Base-by-base conservation (phyloP, 1,284 basidiomycete genomes). In the Paramarasmius palmivorus region DNA sequence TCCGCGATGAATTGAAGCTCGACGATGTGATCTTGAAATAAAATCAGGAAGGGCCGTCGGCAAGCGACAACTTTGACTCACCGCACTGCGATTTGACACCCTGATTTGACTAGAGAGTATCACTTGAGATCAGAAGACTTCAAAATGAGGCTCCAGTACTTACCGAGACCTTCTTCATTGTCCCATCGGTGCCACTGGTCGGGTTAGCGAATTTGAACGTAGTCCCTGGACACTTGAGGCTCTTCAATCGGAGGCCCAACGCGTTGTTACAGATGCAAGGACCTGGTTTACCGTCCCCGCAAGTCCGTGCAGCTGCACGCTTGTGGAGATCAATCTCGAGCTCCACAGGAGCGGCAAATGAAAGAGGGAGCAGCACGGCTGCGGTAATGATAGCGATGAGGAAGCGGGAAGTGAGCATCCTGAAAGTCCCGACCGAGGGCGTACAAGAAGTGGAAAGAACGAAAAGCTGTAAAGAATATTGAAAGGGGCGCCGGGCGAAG, bases 1-100 rank as follows among this genome's bases (percentile, higher is more conserved):
- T 56, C 38, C 12, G 50, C 49, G 15, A 56, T 52, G 54, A 56
- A 56, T 32, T 56, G 54, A 6, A 56, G 32, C 39, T 56, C 54
- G n/a, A 56, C 54, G 14, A 56, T 52, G 12, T 42, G 41, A 23
- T 42, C 37, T 38, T 4, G 12, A 4, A 14, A 14, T n/a, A 4
- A 4, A 14, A 19, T 38, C n/a, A 38, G 37, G 20, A 14, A 4
- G 20, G 20, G 37, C 37, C 12, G n/a, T n/a, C 37, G n/a, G 12
- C 37, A 38, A 6, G n/a, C n/a, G 12, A 38, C 37, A 4, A n/a
- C 37, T 38, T 38, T 38, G 12, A n/a, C 12, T 4, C 20, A 4
- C 37, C 39, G 6, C 39, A 41, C 3, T 15, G 39, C 17, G 10
- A 10, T 41, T 41, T 2, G 6, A 41, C 17, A 22, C 22, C 22